These are phyloP conservation scores for Aspergillus diversus DNA, from an alignment of 495 filamentous ascomycete genomes.

Conservation along the genomic window DNA sequence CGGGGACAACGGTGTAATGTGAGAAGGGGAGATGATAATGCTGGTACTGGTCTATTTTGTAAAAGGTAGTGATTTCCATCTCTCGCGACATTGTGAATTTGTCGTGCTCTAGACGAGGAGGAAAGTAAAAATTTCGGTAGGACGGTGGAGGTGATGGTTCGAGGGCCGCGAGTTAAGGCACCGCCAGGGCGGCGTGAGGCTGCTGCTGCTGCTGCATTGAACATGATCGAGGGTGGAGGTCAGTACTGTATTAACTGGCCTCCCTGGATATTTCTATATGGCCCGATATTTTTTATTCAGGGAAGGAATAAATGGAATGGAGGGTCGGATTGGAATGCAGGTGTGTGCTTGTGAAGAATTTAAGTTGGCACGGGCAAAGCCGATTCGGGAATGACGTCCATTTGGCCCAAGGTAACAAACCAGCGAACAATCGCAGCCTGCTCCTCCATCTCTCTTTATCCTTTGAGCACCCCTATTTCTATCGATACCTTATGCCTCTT, in stretches of 20 bases:
- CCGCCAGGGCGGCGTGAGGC: conserved; percentile 37
- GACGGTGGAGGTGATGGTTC: conserved; percentile 18
- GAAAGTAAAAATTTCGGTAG: conserved; percentile 10
- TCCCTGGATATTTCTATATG: neutral
- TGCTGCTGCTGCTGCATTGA: conserved; percentile 32
- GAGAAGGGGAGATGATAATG: neutral
- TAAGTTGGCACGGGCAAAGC: neutral
- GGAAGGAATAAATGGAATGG: neutral
- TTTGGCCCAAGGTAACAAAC: neutral
- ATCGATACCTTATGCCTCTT: conserved; percentile 33
- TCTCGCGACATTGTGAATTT: conserved; percentile 3
- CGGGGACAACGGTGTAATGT: neutral
- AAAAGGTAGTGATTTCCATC: neutral
- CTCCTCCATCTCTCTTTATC: neutral
- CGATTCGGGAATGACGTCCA: neutral
- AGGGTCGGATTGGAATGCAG: neutral
- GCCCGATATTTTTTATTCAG: neutral
- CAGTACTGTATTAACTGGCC: neutral
- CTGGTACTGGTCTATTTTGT: neutral
- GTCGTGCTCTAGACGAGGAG: conserved; percentile 13
- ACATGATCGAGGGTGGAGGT: conserved; percentile 31
- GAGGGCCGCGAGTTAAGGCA: conserved; percentile 19
- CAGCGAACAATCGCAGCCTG: neutral
- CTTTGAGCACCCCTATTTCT: neutral
- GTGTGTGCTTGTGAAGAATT: neutral